Evolutionary conservation across 2,329 filamentous ascomycete species (phyloP).

Genomic region (Monilinia fructigena): DNA sequence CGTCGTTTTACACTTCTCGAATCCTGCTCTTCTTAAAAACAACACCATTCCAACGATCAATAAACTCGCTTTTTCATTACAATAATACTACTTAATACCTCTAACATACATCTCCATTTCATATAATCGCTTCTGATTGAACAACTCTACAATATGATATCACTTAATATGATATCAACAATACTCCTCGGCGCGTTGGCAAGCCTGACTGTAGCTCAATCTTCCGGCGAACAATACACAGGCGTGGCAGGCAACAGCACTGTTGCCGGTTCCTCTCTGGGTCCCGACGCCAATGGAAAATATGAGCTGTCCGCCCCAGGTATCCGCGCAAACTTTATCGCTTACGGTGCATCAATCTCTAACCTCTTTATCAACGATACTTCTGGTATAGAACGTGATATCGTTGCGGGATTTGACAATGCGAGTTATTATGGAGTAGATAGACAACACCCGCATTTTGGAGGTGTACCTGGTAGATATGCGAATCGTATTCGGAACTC

Average conservation of each 20-base stretch:
- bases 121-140: background rate
- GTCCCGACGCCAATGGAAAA: conserved; percentile 60
- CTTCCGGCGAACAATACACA: conserved; percentile 29
- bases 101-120: background rate
- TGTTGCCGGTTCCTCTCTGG: conserved; percentile 28
- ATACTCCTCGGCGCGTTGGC: background rate
- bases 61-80: background rate
- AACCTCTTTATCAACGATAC: conserved; percentile 70
- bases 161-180: conserved; percentile 11
- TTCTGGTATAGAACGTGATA: conserved; percentile 65
- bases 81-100: background rate
- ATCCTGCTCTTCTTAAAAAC: background rate
- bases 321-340: conserved; percentile 67
- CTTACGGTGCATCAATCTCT: conserved; percentile 71
- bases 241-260: conserved; percentile 35
- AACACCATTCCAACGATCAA: background rate
- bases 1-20: background rate
- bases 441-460: conserved; percentile 67
- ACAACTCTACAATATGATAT: background rate
- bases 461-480: conserved; percentile 71
- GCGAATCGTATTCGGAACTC: conserved; percentile 80
- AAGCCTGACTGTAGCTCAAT: conserved; percentile 28
- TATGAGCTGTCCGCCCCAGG: conserved; percentile 69
- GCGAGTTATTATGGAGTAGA: conserved; percentile 67
- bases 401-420: conserved; percentile 75